These are phyloP conservation scores for Monosporozyma siamensis DNA, from an alignment of 805 yeast species.

Conservation along the genomic window DNA sequence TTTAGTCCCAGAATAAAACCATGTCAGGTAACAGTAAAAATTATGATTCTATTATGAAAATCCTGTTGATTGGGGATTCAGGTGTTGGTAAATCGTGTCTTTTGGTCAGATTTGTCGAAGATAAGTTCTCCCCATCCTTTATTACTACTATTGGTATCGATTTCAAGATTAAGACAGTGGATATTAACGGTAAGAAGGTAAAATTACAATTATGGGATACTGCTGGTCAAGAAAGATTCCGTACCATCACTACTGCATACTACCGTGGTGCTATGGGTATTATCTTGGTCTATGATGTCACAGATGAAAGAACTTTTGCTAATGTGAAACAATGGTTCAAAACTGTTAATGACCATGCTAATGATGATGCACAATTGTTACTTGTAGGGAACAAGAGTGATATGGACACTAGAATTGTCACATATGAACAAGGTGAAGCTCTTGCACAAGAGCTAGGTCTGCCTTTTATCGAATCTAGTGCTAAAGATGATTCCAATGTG, in stretches of 20 bases:
- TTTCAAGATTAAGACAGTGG: constrained; percentile 93
- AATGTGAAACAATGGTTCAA: constrained; percentile 91
- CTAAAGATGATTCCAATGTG: constrained; percentile 87
- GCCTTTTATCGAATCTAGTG: constrained; percentile 93
- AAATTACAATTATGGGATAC: constrained; percentile 97
- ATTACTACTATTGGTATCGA: constrained; percentile 98
- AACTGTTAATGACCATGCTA: constrained; percentile 93
- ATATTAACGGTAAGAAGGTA: constrained; percentile 83
- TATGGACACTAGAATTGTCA: constrained; percentile 77
- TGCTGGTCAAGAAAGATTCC: constrained; percentile 94
- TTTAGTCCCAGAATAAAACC: no score
- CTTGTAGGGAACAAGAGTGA: constrained; percentile 95
- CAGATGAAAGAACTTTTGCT: constrained; percentile 85
- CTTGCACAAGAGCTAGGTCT: constrained; percentile 79
- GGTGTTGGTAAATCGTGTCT: constrained; percentile 88
- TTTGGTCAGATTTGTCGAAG: constrained; percentile 86
- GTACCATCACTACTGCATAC: constrained; percentile 89
- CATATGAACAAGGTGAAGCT: constrained; percentile 82
- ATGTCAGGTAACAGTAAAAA: constrained; percentile 29
- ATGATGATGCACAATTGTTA: constrained; percentile 88
- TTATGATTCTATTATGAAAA: constrained; percentile 85
- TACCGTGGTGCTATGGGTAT: constrained; percentile 88
- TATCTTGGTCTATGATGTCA: constrained; percentile 73
- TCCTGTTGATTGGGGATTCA: constrained; percentile 88
- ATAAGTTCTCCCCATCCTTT: constrained; percentile 91